Base-by-base conservation (phyloP, 768 basidiomycete species). In the Neoboletus brunneissimus region DNA sequence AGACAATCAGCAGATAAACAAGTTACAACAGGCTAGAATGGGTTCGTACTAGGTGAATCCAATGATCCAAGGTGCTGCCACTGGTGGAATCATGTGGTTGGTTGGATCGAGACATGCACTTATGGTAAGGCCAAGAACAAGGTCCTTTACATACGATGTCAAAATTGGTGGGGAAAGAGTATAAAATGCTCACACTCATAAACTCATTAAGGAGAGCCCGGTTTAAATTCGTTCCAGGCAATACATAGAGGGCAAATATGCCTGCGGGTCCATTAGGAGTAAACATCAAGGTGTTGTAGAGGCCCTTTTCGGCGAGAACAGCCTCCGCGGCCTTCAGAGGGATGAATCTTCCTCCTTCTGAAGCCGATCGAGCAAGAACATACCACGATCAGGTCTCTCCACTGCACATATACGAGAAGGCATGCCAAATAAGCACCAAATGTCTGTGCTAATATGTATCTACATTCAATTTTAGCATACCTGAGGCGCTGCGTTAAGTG, bases 361-460 rank as follows among this genome's bases (percentile, higher is more conserved):
- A 79, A 60, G 60, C 67, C 61, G 61, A 84, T 81, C 41, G 76
- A 72, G 27, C 84, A 67, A 4, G 70, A 80, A 59, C 70, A 47
- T 57, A 81, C 81, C 44, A 69, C 61, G 34, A 89, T 75, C 50
- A 78, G 54, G 47, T 79, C 72, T 58, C 79, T 79, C 74, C 85
- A 90, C 61, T 88, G 84, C 6, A 76, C 75, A 64, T 89, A 89
- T 49, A 85, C 68, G 43, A 85, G 54, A 40, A 86, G 70, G 53
- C 79, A 81, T 0, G 85, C 87, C 58, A 88, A 66, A 59, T 83
- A 87, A 15, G 78, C 82, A 6, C 87, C 89, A 7, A 87, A 60
- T 57, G 86, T 77, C 64, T 91, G 88, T 0, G 85, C 80, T 13
- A 79, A 40, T 55, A 88, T 85, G 64, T 87, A 88, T 69, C 86